These are phyloP conservation scores for Candida tallmaniae DNA, from an alignment of 805 yeast genomes.

Conservation along the genomic window DNA sequence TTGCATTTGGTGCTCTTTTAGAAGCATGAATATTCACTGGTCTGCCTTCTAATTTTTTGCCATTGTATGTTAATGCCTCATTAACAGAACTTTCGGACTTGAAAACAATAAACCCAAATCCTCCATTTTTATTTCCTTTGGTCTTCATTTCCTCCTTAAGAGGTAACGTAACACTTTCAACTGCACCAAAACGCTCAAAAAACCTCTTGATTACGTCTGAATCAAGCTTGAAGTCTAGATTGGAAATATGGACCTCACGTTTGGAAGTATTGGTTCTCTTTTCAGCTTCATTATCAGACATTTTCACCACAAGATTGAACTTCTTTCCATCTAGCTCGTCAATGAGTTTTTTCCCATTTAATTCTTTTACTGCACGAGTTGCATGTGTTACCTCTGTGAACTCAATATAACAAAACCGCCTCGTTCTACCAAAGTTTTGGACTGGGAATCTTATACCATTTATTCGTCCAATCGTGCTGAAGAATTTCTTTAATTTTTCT, in stretches of 20 bases:
- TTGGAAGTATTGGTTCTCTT: constrained; percentile 8
- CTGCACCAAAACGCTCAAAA: constrained; percentile 48
- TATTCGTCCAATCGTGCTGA: constrained; percentile 38
- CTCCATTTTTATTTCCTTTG: constrained; percentile 43
- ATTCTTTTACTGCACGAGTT: constrained; percentile 30
- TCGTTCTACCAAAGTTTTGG: constrained; percentile 24
- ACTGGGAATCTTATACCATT: constrained; percentile 61
- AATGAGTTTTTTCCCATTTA: constrained; percentile 36
- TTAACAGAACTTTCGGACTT: constrained; percentile 39
- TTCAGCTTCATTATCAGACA: constrained; percentile 53
- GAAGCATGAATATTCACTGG: constrained; percentile 39
- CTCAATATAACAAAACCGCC: constrained; percentile 76
- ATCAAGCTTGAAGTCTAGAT: constrained; percentile 44
- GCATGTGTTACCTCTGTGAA: constrained; percentile 43
- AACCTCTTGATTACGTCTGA: constrained; percentile 33
- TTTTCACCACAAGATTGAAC: constrained; percentile 48
- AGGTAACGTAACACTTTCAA: constrained; percentile 53
- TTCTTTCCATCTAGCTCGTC: constrained; percentile 20
- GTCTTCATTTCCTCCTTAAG: constrained; percentile 26
- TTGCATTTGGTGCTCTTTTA: constrained; percentile 5
- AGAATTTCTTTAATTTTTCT: constrained; percentile 34
- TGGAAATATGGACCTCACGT: constrained; percentile 16
- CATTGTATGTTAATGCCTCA: constrained; percentile 41
- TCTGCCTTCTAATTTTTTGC: constrained; percentile 41
- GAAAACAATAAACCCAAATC: constrained; percentile 64